Conservation (phyloP, 2,329 filamentous ascomycete genomes). For the Phoma sp. region DNA sequence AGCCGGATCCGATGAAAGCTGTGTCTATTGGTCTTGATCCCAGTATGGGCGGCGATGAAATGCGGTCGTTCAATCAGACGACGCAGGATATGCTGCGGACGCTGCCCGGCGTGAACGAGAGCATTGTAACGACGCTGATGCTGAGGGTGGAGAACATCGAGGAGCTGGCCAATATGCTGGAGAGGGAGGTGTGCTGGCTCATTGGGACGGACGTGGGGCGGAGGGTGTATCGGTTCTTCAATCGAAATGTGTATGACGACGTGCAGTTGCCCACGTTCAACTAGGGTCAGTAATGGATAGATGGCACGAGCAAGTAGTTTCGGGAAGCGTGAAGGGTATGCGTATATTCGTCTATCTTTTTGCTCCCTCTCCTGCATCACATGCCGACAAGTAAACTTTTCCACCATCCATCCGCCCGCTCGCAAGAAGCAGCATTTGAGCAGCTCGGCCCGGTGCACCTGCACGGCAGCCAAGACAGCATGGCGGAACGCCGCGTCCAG, state of each 20-base stretch:
- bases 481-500: constrained; percentile 39
- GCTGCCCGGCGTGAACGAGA: constrained; percentile 78
- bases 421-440: constrained; percentile 50
- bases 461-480: constrained; percentile 42
- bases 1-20: constrained; percentile 88
- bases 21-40: constrained; percentile 80
- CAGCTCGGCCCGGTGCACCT: constrained; percentile 29
- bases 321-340: constrained; percentile 6
- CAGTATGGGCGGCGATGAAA: constrained; percentile 59
- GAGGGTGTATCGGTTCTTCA: constrained; percentile 83
- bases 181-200: constrained; percentile 71
- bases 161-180: constrained; percentile 86
- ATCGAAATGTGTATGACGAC: constrained; percentile 59
- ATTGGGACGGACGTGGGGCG: constrained; percentile 79
- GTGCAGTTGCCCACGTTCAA: constrained; percentile 31
- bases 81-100: constrained; percentile 89
- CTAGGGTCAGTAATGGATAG: not conserved
- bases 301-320: too few relatives aligned
- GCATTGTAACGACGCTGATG: constrained; percentile 75
- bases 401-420: constrained; percentile 44
- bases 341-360: constrained; percentile 8
- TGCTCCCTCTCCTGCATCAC: not conserved
- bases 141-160: constrained; percentile 75
- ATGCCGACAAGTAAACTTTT: not conserved
- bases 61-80: constrained; percentile 78